Evolutionary conservation across 768 basidiomycete genomes (phyloP).

Genomic region (Pholiota molesta): DNA sequence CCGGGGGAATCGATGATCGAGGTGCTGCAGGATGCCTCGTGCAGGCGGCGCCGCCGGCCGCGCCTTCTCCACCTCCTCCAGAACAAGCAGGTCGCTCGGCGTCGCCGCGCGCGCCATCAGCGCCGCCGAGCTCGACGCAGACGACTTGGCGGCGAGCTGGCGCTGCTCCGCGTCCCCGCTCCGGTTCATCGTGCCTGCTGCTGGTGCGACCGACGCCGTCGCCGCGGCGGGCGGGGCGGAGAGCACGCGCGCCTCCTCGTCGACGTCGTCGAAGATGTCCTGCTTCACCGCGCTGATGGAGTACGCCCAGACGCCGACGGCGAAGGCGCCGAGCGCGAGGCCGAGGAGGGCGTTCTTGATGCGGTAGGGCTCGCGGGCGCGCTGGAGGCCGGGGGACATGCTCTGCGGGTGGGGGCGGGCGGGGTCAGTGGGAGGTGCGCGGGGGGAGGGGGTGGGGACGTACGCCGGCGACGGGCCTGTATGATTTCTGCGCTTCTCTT

Average conservation of each 20-base stretch:
- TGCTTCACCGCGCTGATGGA: slow-evolving; percentile 94
- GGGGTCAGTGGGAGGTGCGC: not conserved
- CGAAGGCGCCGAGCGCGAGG: slow-evolving; percentile 68
- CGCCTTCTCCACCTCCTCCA: slow-evolving; percentile 7
- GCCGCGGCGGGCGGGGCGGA: not conserved
- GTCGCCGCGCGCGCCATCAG: not conserved
- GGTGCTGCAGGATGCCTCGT: slow-evolving; percentile 33
- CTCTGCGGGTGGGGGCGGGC: slow-evolving; percentile 42
- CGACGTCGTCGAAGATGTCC: slow-evolving; percentile 87
- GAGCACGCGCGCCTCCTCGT: slow-evolving; percentile 67
- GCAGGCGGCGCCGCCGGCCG: not conserved
- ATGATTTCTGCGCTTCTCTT: slow-evolving; percentile 46
- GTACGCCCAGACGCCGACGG: slow-evolving; percentile 85
- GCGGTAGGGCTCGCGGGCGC: slow-evolving; percentile 86
- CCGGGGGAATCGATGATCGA: slow-evolving; percentile 49
- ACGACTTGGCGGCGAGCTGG: no score
- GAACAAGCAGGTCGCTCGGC: not conserved
- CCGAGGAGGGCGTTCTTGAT: slow-evolving; percentile 82
- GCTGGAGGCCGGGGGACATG: slow-evolving; percentile 86
- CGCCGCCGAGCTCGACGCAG: not conserved
- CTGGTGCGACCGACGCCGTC: no score
- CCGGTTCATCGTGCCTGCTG: no score
- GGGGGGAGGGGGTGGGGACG: slow-evolving; percentile 6
- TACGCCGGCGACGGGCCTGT: slow-evolving; percentile 58
- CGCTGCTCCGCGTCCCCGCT: no score